Percentiles rank a stretch among this genome's conserved stretches.
phyloP scores from a whole-genome alignment of 371 early-diverging fungal species.

The Mucor ambiguus region DNA sequence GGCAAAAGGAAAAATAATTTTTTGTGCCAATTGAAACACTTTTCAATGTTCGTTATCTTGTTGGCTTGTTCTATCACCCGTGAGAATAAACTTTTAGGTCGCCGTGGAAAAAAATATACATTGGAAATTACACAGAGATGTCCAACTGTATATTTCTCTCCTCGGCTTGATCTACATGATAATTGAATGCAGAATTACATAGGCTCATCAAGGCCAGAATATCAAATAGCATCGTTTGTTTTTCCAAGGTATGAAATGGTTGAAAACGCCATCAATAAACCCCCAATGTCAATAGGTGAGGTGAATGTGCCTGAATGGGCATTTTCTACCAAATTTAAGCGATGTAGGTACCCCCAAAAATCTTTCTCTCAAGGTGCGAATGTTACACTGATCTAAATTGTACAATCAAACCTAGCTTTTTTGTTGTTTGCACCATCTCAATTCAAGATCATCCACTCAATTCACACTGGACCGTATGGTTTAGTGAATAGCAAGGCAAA shows the following conservation, averaged over 20 bases:
- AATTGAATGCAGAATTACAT: background rate
- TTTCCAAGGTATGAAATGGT: background rate
- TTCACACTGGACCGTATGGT: too few species aligned
- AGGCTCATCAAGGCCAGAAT: background rate
- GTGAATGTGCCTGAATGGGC: background rate
- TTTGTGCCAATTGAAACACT: slow-evolving; percentile 1
- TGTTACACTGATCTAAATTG: background rate
- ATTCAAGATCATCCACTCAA: too few species aligned
- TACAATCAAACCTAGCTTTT: background rate
- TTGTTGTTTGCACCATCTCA: too few species aligned
- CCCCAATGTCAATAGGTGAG: background rate
- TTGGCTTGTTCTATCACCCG: background rate
- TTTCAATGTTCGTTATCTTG: background rate
- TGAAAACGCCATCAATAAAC: background rate
- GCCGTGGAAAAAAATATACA: slow-evolving; percentile 2
- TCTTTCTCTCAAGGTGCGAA: background rate
- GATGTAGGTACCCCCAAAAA: background rate
- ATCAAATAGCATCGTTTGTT: background rate
- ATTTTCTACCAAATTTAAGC: background rate
- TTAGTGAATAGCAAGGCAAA: too few species aligned
- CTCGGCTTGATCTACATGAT: background rate
- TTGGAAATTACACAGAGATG: background rate
- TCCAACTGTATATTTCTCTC: background rate
- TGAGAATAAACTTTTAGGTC: slow-evolving; percentile 4
- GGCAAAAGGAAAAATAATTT: background rate